Base-by-base conservation (phyloP, 495 filamentous ascomycete species). In the Jackrogersella multiformis region DNA sequence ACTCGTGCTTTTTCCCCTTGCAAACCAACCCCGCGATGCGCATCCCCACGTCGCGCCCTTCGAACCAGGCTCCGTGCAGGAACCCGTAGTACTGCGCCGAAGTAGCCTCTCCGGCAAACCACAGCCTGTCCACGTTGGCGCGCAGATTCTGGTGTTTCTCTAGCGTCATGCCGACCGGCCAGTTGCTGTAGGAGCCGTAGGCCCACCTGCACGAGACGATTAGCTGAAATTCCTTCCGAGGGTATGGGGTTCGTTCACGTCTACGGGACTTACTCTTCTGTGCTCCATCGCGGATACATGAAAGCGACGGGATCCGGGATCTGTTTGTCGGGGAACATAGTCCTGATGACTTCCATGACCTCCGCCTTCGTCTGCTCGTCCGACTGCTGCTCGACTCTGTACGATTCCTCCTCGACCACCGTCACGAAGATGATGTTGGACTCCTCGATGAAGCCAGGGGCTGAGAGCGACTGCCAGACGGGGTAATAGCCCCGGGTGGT, bases 101-200 rank as follows among this genome's bases (percentile, higher is more conserved):
- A 0, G 88, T 91, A 23, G 87, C 86, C 69, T 92, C 90, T 0
- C 90, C 90, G 0, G 90, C 89, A 73, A 91, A 93, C 77, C 82
- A 91, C 16, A 93, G 71, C 2, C 85, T 74, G 52, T 82, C 84
- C 0, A 88, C 76, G 66, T 90, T 90, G n/a, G 89, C 88, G 1
- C 89, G 81, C 45, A 92, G 80, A 60, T 92, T 92, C 73, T 92
- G 86, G 70, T 93, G 90, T 75, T 81, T 86, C 66, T 90, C 85
- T 1, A 91, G 79, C 3, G 84, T 88, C 24, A 85, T 86, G 2
- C 86, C 86, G 0, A 84, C 75, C 0, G 90, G 90, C 89, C 89
- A 92, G 69, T 92, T 92, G 15, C 86, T 88, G 73, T 92, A 93
- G 51, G 83, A 87, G 4, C 90, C 90, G 45, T 85, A 86, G 1